Base-by-base conservation (phyloP, 192 early-diverging fungal genomes). In the Oehlia diaphana region DNA sequence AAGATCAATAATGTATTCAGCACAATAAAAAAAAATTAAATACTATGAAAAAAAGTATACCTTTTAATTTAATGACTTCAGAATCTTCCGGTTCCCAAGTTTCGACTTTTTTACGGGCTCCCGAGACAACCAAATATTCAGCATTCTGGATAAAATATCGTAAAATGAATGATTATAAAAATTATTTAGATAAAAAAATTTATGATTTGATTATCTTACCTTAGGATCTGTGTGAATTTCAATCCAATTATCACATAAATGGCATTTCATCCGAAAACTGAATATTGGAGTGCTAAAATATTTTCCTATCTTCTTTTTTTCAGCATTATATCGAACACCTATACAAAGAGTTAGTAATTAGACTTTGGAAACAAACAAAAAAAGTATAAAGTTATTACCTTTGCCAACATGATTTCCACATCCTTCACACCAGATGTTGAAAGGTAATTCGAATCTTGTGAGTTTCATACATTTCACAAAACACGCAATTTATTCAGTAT, bases 191-290 rank as follows among this genome's bases (percentile, higher is more conserved):
- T 19, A 19, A 53, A 53, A 4, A 21, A n/a, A 9, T 65, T 23
- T 67, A 53, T 66, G n/a, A 14, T n/a, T 9, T 33, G 23, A 9
- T 13, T 9, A 28, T 69, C 50, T 39, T 86, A 94, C 91, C 87
- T 96, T 96, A 23, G 97, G 96, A 80, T 98, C 94, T 2, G 97
- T 98, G n/a, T 92, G 94, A 28, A 98, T 95, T 80, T 95, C 95
- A 49, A 98, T 92, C 92, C 92, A 95, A 72, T 90, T 88, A 72
- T 82, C 80, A 79, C 97, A 98, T 42, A 95, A 83, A 78, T 95
- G 94, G 81, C 97, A 98, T 82, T 96, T 97, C 94, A 98, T 96
- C 6, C 95, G 89, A 84, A 98, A 98, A 65, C 90, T 90, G 83
- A 86, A 93, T 42, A 97, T 96, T 2, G 96, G 90, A 16, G 95